Evolutionary conservation across 805 yeast genomes (phyloP).

Genomic region (Myxozyma melibiosi): DNA sequence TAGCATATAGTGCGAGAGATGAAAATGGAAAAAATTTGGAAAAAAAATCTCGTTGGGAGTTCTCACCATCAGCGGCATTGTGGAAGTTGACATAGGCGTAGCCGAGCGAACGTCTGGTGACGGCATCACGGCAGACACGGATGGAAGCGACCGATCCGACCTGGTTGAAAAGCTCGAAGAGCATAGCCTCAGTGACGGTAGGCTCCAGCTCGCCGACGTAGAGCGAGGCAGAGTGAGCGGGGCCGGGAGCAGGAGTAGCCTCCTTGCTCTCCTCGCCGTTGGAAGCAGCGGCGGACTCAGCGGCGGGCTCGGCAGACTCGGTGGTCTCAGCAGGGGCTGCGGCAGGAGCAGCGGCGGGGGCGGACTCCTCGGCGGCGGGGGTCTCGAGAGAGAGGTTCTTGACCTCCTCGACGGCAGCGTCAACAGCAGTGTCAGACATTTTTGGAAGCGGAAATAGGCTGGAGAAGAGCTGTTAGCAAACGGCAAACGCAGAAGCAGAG

Average conservation of each 20-base stretch:
- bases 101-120: slow-evolving; percentile 94
- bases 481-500: background rate
- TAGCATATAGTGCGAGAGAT: background rate
- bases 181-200: slow-evolving; percentile 87
- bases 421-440: slow-evolving; percentile 36
- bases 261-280: slow-evolving; percentile 31
- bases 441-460: background rate
- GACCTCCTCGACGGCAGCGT: slow-evolving; percentile 29
- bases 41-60: background rate
- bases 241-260: slow-evolving; percentile 39
- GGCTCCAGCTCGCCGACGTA: slow-evolving; percentile 98
- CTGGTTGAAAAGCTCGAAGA: slow-evolving; percentile 92
- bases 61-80: slow-evolving; percentile 73
- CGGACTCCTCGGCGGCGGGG: slow-evolving; percentile 16
- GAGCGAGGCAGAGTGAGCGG: slow-evolving; percentile 62
- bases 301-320: slow-evolving; percentile 6
- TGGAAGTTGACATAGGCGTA: slow-evolving; percentile 98
- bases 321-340: slow-evolving; percentile 13
- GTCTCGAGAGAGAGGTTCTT: slow-evolving; percentile 32
- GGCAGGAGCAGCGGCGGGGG: slow-evolving; percentile 12
- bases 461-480: background rate
- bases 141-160: slow-evolving; percentile 94
- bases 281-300: slow-evolving; percentile 15
- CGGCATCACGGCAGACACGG: slow-evolving; percentile 98
- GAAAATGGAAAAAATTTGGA: background rate